phyloP scores from a whole-genome alignment of 495 filamentous ascomycete genomes.

The Penicillium samsonianum region DNA sequence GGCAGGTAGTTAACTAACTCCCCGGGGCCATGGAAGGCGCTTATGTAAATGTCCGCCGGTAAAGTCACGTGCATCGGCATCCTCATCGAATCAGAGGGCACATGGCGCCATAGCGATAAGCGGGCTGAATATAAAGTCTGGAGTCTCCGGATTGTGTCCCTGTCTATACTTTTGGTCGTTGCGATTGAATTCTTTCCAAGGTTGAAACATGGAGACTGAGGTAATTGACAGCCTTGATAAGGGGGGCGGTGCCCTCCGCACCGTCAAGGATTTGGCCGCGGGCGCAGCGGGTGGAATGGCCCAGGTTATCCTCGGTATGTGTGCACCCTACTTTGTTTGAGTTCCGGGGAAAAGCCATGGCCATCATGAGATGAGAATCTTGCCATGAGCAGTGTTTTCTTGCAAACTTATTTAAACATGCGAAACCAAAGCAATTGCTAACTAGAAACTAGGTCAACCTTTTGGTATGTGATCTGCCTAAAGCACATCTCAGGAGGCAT shows the following conservation, averaged over 20 bases:
- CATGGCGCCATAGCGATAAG: constrained; percentile 33
- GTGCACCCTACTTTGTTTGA: constrained; percentile 11
- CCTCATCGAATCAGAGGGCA: constrained; percentile 36
- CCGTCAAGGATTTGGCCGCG: constrained; percentile 89
- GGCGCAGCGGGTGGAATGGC: constrained; percentile 91
- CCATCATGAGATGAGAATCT: neutral
- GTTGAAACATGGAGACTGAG: constrained; percentile 40
- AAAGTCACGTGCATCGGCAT: constrained; percentile 40
- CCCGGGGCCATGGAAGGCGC: no score
- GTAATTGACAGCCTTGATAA: constrained; percentile 42
- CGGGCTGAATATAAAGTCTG: constrained; percentile 29
- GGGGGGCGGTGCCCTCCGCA: constrained; percentile 49
- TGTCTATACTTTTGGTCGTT: constrained; percentile 12
- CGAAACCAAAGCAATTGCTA: constrained; percentile 24
- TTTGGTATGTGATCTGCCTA: constrained; percentile 59
- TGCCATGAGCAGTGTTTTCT: neutral
- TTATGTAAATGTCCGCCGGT: constrained; percentile 36
- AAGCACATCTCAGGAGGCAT: constrained; percentile 7
- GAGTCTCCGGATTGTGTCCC: constrained; percentile 19
- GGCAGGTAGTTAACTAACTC: no score
- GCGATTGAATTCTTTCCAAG: constrained; percentile 5
- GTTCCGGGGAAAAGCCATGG: neutral
- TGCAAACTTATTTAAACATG: neutral
- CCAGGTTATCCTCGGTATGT: constrained; percentile 90
- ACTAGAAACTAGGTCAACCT: constrained; percentile 71